Base-by-base conservation (phyloP, 2,329 filamentous ascomycete species). In the Diaporthe vexans region DNA sequence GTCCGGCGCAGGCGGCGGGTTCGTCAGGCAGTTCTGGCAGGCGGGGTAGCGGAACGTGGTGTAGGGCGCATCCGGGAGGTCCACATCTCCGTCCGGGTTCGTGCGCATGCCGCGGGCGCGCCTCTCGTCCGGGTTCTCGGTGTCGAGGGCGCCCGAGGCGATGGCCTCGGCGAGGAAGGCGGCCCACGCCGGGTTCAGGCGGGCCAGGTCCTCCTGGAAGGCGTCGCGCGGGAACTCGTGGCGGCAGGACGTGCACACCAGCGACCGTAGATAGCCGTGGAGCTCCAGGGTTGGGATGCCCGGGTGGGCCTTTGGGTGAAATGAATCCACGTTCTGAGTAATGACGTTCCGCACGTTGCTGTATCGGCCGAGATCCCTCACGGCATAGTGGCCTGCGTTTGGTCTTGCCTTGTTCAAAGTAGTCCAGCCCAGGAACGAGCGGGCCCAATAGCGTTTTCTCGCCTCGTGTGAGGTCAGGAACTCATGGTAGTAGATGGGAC, bases 281-380 rank as follows among this genome's bases (percentile, higher is more conserved):
- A 99, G 88, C 83, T 98, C 96, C 59, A 97, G 86, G 13, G 94
- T 97, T 8, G 91, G 89, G 57, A 95, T 84, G 13, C 87, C 81
- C 0, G 95, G 94, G 82, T 98, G 95, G 0, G 95, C 93, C 74
- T 85, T 85, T 3, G 89, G 87, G 83, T 99, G 97, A 81, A 99
- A 97, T 3, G 95, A 98, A 84, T 99, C 97, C 69, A 99, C 97
- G 81, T 98, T 98, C 82, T 99, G 97, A 54, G 97, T 98, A 78
- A 99, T 91, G 74, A 98, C 94, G 71, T 87, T 91, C 73, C 89
- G 90, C 56, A 98, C 86, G 67, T 95, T 84, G 3, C 95, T 95
- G 77, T 97, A 85, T 6, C 88, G 83, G 3, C 91, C 94, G 48
- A 98, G 86, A 76, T 93, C 88, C 70, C 90, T 88, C 73, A 98